Evolutionary conservation across 306 rosid species (phyloP).

Genomic region (Prunus fruticosa): DNA sequence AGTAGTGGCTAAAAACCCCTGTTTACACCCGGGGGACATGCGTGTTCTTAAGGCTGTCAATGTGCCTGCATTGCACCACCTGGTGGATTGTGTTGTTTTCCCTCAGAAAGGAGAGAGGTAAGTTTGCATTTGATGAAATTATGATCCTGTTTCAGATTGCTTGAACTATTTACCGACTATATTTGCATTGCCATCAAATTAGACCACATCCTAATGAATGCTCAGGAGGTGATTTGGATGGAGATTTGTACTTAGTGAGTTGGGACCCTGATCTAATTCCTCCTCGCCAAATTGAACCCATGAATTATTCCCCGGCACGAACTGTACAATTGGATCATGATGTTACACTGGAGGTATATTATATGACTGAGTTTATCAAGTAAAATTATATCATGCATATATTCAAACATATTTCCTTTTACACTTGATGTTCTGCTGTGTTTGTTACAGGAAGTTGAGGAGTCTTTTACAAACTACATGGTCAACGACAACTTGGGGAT

Average conservation of each 20-base stretch:
- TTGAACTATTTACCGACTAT: neutral
- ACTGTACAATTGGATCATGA: constrained; percentile 24
- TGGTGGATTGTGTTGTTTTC: constrained; percentile 48
- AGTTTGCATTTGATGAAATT: neutral
- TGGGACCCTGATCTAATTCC: constrained; percentile 49
- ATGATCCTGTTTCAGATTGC: neutral
- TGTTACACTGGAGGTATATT: constrained; percentile 40
- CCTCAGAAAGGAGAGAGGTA: constrained; percentile 46
- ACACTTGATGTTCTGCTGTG: neutral
- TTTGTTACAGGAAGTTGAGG: constrained; percentile 30
- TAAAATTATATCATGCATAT: neutral
- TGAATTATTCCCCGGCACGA: constrained; percentile 25
- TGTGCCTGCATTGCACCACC: constrained; percentile 34
- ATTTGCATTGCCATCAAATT: neutral
- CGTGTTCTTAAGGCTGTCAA: constrained; percentile 37
- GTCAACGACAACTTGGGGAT: constrained; percentile 37
- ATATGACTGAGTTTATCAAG: neutral
- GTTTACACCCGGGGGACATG: constrained; percentile 43
- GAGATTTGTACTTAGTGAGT: constrained; percentile 38
- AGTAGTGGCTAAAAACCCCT: constrained; percentile 44
- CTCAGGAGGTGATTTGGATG: constrained; percentile 46
- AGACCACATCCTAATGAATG: constrained; percentile 55
- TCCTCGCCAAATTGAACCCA: neutral
- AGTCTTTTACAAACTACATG: constrained; percentile 35
- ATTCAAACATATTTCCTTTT: neutral